A percentile compares a stretch with the other conserved stretches of the same genome.
Evolutionary conservation across 2,329 filamentous ascomycete genomes (phyloP).

Genomic region (Ambrosiella xylebori): DNA sequence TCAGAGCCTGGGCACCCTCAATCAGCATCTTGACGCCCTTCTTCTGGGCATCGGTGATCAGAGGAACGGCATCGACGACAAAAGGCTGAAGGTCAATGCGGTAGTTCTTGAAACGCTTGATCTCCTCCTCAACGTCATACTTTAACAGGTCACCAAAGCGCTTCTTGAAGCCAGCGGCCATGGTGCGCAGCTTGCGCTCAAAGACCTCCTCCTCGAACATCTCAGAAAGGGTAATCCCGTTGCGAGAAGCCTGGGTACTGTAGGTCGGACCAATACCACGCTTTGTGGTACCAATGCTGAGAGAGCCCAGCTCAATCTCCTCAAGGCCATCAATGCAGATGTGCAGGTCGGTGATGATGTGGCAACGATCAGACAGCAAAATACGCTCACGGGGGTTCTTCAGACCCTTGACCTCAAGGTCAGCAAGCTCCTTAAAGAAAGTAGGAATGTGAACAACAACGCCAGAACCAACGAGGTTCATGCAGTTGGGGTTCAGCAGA

Average conservation of each 20-base stretch:
- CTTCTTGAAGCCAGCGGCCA: slow-evolving; percentile 48
- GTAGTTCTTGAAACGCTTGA: slow-evolving; percentile 42
- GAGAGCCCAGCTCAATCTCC: slow-evolving; percentile 31
- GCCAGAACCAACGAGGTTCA: slow-evolving; percentile 58
- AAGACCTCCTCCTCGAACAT: slow-evolving; percentile 51
- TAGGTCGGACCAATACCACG: slow-evolving; percentile 19
- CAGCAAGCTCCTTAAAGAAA: slow-evolving; percentile 20
- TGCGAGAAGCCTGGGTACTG: slow-evolving; percentile 28
- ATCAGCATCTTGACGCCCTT: slow-evolving; percentile 43
- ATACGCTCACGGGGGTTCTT: slow-evolving; percentile 29
- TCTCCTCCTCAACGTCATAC: slow-evolving; percentile 53
- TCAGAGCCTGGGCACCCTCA: slow-evolving; percentile 44
- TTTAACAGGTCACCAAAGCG: slow-evolving; percentile 49
- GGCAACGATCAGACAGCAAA: slow-evolving; percentile 44
- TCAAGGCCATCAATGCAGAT: slow-evolving; percentile 53
- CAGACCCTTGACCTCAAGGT: slow-evolving; percentile 25
- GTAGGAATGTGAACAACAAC: slow-evolving; percentile 44
- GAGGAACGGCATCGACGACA: slow-evolving; percentile 48
- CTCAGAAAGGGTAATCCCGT: slow-evolving; percentile 47
- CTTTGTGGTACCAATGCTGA: slow-evolving; percentile 22
- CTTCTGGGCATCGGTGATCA: slow-evolving; percentile 44
- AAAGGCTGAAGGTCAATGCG: slow-evolving; percentile 39
- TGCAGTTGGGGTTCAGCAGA: slow-evolving; percentile 50
- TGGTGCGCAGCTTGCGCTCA: slow-evolving; percentile 44
- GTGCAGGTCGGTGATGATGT: slow-evolving; percentile 49